Base-by-base conservation (phyloP, 192 early-diverging fungal species). In the Coemansia sp. region DNA sequence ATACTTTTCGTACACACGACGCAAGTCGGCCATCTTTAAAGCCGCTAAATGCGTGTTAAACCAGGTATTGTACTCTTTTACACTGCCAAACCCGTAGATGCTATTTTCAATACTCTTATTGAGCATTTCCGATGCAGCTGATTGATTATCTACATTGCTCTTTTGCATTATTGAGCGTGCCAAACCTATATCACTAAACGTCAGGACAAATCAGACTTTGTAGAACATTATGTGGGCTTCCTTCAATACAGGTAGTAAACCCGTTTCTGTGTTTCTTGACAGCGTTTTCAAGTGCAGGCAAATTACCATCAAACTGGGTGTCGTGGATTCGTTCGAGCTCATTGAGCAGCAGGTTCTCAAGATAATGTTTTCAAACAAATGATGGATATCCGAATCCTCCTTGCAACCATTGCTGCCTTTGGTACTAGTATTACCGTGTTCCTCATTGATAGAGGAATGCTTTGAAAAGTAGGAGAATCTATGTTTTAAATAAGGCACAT, bases 281-380 rank as follows among this genome's bases (percentile, higher is more conserved):
- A 13, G 72, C 65, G 40, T 73, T 69, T 20, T 48, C 49, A 38
- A 84, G 48, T 12, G 72, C 74, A 13, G 55, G 58, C 2, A 40
- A 41, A 48, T 80, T 68, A 38, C 77, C 82, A 44, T 77, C 77
- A 49, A 83, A 83, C 11, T 45, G 56, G 37, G 81, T 50, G 5
- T 66, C 62, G 50, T 75, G 37, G 45, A 89, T 72, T 11, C 84
- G 84, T 61, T 87, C 73, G 13, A 93, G 69, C 38, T 86, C 88
- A 37, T 87, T 81, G 20, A 77, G 10, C 19, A 91, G 86, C 38
- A 88, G 85, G 0, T 67, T 51, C 25, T 85, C 76, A 63, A 87
- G 91, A 48, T 85, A 86, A 20, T 75, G 80, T 16, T 88, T 10
- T 86, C 87, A 58, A 91, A 92, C 16, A 91, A 72, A 51, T 76